Evolutionary conservation across 345 rosid species (phyloP).

Genomic region (Dipteronia dyeriana): DNA sequence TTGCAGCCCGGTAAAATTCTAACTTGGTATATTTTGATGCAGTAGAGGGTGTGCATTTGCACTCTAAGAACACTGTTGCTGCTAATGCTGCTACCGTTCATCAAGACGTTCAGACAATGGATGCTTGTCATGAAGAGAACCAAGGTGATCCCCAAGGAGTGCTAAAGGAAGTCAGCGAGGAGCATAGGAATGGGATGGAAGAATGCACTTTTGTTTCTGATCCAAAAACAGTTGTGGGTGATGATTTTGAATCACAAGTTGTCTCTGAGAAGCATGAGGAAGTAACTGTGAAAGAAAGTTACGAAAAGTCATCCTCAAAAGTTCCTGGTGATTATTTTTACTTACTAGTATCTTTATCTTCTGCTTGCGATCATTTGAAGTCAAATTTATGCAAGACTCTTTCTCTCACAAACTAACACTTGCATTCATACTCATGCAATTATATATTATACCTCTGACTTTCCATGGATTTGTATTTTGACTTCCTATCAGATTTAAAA

Average conservation of each 20-base stretch:
- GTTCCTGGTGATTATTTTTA: slow-evolving; percentile 45
- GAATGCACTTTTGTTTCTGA: slow-evolving; percentile 28
- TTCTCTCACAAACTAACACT: neutral
- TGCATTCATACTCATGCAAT: neutral
- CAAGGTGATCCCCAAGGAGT: slow-evolving; percentile 28
- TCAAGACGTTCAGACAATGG: slow-evolving; percentile 31
- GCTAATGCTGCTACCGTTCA: slow-evolving; percentile 28
- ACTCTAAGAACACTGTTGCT: slow-evolving; percentile 23
- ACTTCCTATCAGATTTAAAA: neutral
- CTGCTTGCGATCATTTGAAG: neutral
- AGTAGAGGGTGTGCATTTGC: slow-evolving; percentile 20
- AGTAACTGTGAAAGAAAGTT: slow-evolving; percentile 30
- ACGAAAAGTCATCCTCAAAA: slow-evolving; percentile 28
- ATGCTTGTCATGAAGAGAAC: slow-evolving; percentile 34
- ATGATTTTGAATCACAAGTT: slow-evolving; percentile 29
- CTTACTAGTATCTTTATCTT: neutral
- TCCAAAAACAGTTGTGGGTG: slow-evolving; percentile 33
- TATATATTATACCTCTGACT: neutral
- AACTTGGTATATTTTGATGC: slow-evolving; percentile 8
- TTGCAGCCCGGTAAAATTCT: slow-evolving; percentile 13
- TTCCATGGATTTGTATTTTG: neutral
- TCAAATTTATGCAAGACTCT: neutral
- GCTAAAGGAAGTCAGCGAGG: slow-evolving; percentile 27
- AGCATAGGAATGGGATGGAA: slow-evolving; percentile 29
- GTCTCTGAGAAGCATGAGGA: slow-evolving; percentile 30